Evolutionary conservation across 2,329 filamentous ascomycete species (phyloP), one percentile per base, ranked within the genome.

Genomic region (Penicillium sp.): DNA sequence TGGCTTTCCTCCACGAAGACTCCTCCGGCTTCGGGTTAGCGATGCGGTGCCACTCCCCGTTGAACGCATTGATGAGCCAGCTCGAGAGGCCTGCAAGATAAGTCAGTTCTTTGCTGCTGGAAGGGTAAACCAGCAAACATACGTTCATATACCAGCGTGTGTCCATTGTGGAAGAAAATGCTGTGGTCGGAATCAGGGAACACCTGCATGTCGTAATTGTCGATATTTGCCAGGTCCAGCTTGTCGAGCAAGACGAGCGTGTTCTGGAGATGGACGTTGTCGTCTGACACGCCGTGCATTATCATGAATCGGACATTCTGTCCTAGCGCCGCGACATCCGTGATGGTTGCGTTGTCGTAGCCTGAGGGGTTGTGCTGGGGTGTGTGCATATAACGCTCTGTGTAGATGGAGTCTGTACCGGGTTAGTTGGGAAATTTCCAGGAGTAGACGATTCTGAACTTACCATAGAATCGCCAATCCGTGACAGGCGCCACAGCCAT

Each of bases 401-500:
- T 67, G 46, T 69, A 69, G 32, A 70, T 62, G 6, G 64, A 67
- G 32, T 69, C 66, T 66, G 20, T 36, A 8, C 2, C 44, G 28
- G 24, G 32, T 55, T 36, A 44, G 42, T 13, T 6, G 24, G 9
- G 18, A n/a, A 23, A n/a, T n/a, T 1, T 32, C 6, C 16, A 18
- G 3, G 2, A 23, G 20, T 7, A 14, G 1, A 14, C 35, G n/a
- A 36, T 1, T 20, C 10, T 23, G 11, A 47, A 47, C 57, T 51
- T 68, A 78, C 76, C 80, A 71, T 98, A 98, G 70, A 86, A 95
- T 47, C 86, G 80, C 93, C 93, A 98, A 69, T 98, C 90, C 0
- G 91, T 97, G n/a, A 98, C 93, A 14, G 93, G 93, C 1, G 93
- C 93, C 42, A 98, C 94, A 6, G 94, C 89, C 87, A 98, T 95